A percentile compares a stretch with the other conserved stretches of the same genome.
These are phyloP conservation scores for Boechera retrofracta DNA, from an alignment of 345 rosid species.

Conservation along the genomic window DNA sequence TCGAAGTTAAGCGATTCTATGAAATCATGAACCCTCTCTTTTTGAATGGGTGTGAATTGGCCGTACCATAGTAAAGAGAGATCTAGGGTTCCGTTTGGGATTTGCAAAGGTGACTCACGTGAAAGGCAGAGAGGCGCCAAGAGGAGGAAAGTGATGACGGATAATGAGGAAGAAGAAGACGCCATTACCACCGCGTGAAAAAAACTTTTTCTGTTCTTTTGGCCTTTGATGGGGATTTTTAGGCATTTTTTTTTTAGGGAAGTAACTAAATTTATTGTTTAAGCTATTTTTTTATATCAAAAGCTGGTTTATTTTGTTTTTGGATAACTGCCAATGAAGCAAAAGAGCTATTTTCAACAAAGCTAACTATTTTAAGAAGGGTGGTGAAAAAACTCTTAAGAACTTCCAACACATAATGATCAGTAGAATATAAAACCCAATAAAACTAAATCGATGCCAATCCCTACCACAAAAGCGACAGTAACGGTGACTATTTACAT, in stretches of 20 bases:
- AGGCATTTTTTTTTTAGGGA: neutral
- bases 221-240: constrained; percentile 20
- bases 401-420: constrained; percentile 14
- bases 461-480: neutral
- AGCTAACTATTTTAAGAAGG: constrained; percentile 36
- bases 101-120: constrained; percentile 18
- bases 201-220: neutral
- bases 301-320: constrained; percentile 22
- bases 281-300: constrained; percentile 36
- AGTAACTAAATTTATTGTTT: constrained; percentile 31
- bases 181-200: constrained; percentile 28
- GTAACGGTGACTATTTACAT: constrained; percentile 1
- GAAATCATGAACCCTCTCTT: constrained; percentile 46
- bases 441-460: neutral
- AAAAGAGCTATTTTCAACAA: constrained; percentile 37
- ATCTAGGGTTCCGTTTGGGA: constrained; percentile 45
- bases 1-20: constrained; percentile 48
- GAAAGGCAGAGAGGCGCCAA: constrained; percentile 33
- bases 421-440: neutral
- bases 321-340: constrained; percentile 27
- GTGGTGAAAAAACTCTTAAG: constrained; percentile 22
- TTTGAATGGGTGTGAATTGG: constrained; percentile 37
- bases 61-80: constrained; percentile 58
- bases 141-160: constrained; percentile 36
- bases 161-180: constrained; percentile 29